Evolutionary conservation across 169 alveolate genomes (phyloP), one percentile per base, ranked within the genome.

Genomic region (Eimeria necatrix): DNA sequence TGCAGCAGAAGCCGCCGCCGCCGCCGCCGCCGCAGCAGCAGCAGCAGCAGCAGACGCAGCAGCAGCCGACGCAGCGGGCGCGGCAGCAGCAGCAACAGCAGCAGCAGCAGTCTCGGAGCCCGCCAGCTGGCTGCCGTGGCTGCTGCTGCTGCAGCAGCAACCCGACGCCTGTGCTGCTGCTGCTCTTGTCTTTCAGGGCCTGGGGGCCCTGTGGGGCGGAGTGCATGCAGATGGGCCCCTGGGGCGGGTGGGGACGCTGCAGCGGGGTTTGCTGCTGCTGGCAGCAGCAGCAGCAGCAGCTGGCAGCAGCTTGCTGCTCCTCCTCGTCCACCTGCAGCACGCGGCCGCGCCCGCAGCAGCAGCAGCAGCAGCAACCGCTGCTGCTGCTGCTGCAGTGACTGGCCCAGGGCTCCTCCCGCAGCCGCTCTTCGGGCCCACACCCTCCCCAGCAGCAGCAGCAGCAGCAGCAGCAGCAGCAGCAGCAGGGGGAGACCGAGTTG

Each of bases 141-240:
- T 53, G 12, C 14, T 7, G 85, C 85, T 74, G 52, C 85, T 74
- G 59, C 85, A 74, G 85, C 85, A 74, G 85, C 85, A 74, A 8
- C 85, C 85, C 4, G 60, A 41, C 32, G 85, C 60, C 22, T 74
- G 85, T n/a, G 85, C 32, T 74, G 85, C 85, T 74, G 85, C 85
- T 74, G 85, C 59, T 46, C 59, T 74, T 10, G 22, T 12, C 52
- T 0, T 18, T 0, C 60, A 74, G 14, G 85, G 56, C 14, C 4
- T 26, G 18, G 85, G 85, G 56, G 85, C 85, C 10, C 12, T 74
- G 24, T 26, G 56, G 56, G 85, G 60, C 0, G 85, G 60, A 4
- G 26, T 74, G 12, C n/a, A 5, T 41, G 85, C 85, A 0, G 85
- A 74, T 20, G 16, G 46, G 7, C 85, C 85, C 9, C 10, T 8